Conservation (phyloP, 2,329 filamentous ascomycete species). For the Fusarium solani-melongenae region DNA sequence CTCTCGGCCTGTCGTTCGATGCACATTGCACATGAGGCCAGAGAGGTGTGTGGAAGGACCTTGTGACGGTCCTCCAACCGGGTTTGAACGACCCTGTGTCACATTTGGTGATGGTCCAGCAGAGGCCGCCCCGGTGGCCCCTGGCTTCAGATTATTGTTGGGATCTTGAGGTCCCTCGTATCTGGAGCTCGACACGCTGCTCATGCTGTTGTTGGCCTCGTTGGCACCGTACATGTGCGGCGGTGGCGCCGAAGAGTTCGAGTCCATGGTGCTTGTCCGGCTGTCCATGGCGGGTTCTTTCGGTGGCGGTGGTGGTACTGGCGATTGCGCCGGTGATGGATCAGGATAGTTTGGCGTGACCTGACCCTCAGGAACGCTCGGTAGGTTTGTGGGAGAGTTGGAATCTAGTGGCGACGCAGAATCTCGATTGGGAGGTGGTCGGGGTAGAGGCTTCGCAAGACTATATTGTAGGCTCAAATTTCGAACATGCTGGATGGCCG, state of each 20-base stretch:
- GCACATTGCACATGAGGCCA: slow-evolving; percentile 77
- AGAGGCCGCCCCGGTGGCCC: slow-evolving; percentile 65
- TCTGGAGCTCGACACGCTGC: slow-evolving; percentile 55
- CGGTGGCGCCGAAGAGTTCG: slow-evolving; percentile 48
- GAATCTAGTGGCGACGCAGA: slow-evolving; percentile 47
- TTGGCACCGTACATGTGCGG: slow-evolving; percentile 52
- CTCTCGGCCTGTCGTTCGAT: slow-evolving; percentile 88
- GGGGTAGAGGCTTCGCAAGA: slow-evolving; percentile 68
- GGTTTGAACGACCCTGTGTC: slow-evolving; percentile 47
- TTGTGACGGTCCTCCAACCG: slow-evolving; percentile 57
- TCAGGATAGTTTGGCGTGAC: slow-evolving; percentile 42
- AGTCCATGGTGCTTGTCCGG: slow-evolving; percentile 63
- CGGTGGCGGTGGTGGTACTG: slow-evolving; percentile 20
- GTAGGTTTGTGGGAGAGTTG: slow-evolving; percentile 38
- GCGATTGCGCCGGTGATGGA: slow-evolving; percentile 21
- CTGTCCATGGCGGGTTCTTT: slow-evolving; percentile 56
- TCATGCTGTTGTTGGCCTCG: slow-evolving; percentile 57
- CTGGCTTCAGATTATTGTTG: slow-evolving; percentile 60
- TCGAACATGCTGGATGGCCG: slow-evolving; percentile 60
- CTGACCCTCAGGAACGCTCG: slow-evolving; percentile 47
- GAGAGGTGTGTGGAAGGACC: slow-evolving; percentile 69
- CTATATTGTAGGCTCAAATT: slow-evolving; percentile 66
- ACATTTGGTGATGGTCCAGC: slow-evolving; percentile 67
- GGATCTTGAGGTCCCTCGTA: slow-evolving; percentile 59
- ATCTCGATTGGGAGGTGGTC: slow-evolving; percentile 55